Percentiles rank a stretch among this genome's conserved stretches.
These are phyloP conservation scores for Aureobasidium melanogenum DNA, from an alignment of 2,329 filamentous ascomycete genomes.

Conservation along the genomic window DNA sequence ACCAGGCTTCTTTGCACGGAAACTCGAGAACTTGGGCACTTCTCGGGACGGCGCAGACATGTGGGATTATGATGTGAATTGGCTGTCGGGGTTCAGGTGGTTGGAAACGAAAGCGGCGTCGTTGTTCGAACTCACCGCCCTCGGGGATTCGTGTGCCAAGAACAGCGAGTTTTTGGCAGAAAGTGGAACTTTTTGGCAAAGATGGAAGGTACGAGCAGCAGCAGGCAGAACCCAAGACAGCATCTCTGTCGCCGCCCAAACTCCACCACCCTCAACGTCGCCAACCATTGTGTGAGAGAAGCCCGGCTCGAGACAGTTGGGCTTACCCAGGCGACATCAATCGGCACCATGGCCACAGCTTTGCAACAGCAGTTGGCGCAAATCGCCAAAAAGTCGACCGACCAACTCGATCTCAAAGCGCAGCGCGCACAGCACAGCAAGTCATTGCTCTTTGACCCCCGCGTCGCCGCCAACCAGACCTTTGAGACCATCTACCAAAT, in stretches of 20 bases:
- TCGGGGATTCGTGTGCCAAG: not conserved
- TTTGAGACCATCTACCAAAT: conserved; percentile 82
- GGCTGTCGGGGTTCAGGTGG: not conserved
- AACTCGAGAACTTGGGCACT: conserved; percentile 67
- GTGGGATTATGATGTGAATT: not conserved
- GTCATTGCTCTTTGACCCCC: conserved; percentile 86
- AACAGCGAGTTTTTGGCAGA: conserved; percentile 10
- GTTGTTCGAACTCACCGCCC: not conserved
- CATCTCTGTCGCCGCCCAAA: not conserved
- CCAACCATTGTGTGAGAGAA: not conserved
- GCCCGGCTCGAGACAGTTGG: not conserved
- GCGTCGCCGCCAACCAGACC: conserved; percentile 76
- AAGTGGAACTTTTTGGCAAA: conserved; percentile 8
- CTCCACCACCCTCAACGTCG: not conserved
- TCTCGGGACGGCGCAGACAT: conserved; percentile 12
- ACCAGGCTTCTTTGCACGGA: conserved; percentile 27
- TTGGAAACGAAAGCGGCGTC: no score
- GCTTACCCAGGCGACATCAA: not conserved
- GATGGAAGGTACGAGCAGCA: not conserved
- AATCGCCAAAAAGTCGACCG: conserved; percentile 81
- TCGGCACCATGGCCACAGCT: conserved; percentile 61
- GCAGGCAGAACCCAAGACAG: not conserved
- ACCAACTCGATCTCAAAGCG: conserved; percentile 84
- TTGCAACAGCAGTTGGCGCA: conserved; percentile 90
- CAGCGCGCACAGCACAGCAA: conserved; percentile 88